Conservation (phyloP, 768 basidiomycete genomes). For the Podaxis rugospora region DNA sequence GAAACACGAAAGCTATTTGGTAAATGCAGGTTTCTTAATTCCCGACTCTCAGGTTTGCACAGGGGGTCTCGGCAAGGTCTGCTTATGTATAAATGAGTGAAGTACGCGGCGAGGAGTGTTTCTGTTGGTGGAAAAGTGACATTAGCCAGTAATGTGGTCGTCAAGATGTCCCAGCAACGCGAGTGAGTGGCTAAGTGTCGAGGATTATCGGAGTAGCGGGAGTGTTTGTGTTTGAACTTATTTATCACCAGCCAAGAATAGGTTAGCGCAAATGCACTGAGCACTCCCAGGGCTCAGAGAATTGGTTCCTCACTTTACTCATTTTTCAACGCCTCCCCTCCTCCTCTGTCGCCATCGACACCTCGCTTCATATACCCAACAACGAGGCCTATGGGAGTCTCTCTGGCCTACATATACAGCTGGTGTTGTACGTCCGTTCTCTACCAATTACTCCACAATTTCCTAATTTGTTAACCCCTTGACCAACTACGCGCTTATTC, state of each 20-base stretch:
- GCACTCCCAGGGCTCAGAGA: neutral
- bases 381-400: neutral
- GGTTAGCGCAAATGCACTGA: neutral
- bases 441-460: neutral
- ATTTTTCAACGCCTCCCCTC: neutral
- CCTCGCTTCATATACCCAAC: neutral
- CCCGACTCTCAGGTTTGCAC: too few species aligned
- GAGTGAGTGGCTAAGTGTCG: too few species aligned
- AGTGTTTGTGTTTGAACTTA: neutral
- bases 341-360: neutral
- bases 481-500: neutral
- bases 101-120: too few species aligned
- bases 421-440: slow-evolving; percentile 7
- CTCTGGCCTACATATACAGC: neutral
- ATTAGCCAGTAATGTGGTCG: too few species aligned
- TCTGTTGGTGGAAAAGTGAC: too few species aligned
- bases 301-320: neutral
- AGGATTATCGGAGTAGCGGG: too few species aligned
- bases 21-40: too few species aligned
- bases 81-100: too few species aligned
- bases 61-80: too few species aligned
- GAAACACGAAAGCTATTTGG: too few species aligned
- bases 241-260: slow-evolving; percentile 3
- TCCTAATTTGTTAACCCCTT: slow-evolving; percentile 2
- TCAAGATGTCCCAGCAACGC: too few species aligned